phyloP scores from a whole-genome alignment of 805 yeast genomes.

The Brettanomyces anomalus region DNA sequence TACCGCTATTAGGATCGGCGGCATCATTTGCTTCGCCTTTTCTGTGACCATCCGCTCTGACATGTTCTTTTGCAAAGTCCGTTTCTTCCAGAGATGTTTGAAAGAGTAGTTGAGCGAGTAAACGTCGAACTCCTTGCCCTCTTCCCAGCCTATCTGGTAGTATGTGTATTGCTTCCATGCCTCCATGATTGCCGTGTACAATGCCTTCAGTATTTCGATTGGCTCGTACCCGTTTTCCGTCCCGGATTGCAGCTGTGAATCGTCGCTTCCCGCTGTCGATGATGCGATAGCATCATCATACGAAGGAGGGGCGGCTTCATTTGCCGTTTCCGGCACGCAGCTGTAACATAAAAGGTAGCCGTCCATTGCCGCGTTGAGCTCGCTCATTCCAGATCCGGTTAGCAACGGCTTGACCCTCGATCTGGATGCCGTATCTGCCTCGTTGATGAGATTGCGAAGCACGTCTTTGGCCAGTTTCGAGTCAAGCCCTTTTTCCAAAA shows the following conservation, averaged over 20 bases:
- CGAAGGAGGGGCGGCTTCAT: conserved; percentile 11
- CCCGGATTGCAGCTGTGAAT: too few relatives aligned
- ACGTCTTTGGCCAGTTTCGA: conserved; percentile 50
- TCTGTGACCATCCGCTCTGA: conserved; percentile 1
- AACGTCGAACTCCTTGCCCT: conserved; percentile 60
- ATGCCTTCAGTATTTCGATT: conserved; percentile 32
- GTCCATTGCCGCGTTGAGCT: conserved; percentile 64
- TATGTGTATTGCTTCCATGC: conserved; percentile 65
- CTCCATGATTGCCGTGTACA: conserved; percentile 51
- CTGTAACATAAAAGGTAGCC: conserved; percentile 66
- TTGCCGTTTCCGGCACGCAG: conserved; percentile 51
- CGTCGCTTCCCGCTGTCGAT: not conserved
- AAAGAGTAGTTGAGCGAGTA: conserved; percentile 51
- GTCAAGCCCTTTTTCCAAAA: conserved; percentile 62
- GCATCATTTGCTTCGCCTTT: conserved; percentile 20
- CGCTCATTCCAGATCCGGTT: conserved; percentile 75
- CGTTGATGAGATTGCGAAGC: conserved; percentile 37
- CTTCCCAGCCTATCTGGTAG: conserved; percentile 48
- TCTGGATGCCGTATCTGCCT: conserved; percentile 13
- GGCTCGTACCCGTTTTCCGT: conserved; percentile 6
- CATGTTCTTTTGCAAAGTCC: conserved; percentile 11
- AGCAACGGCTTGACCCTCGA: conserved; percentile 50
- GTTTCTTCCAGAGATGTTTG: conserved; percentile 46
- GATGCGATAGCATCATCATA: conserved; percentile 3
- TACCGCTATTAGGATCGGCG: conserved; percentile 61